Conservation (phyloP, 1,284 basidiomycete species). For the Leccinum subrobustum region DNA sequence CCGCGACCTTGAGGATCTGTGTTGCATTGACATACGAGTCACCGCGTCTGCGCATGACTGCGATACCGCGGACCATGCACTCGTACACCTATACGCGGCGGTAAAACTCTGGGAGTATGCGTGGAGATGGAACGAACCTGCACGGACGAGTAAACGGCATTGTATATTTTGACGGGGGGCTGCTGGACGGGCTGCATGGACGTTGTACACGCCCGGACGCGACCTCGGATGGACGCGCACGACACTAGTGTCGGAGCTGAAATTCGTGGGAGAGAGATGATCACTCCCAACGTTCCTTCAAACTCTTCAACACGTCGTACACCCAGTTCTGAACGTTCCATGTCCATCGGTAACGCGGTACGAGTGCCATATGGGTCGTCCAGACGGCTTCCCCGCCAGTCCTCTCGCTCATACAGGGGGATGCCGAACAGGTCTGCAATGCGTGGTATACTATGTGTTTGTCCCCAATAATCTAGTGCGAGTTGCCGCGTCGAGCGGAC, state of each 20-base stretch:
- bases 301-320: no score
- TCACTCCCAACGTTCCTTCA: no score
- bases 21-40: constrained; percentile 98
- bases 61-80: constrained; percentile 96
- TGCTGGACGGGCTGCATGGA: constrained; percentile 37
- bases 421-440: constrained; percentile 12
- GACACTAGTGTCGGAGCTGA: no score
- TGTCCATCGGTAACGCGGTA: no score
- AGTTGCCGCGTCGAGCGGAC: not conserved
- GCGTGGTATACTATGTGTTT: constrained; percentile 5
- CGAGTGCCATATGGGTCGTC: not conserved
- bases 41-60: constrained; percentile 93
- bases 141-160: constrained; percentile 85
- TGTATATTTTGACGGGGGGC: constrained; percentile 79
- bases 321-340: no score
- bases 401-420: constrained; percentile 1
- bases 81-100: constrained; percentile 72
- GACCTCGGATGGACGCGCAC: no score
- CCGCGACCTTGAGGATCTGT: constrained; percentile 98
- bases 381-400: constrained; percentile 4
- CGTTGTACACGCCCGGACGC: no score
- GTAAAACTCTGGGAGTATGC: constrained; percentile 18
- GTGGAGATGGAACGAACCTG: constrained; percentile 49
- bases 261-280: no score
- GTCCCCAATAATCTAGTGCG: not conserved